Base-by-base conservation (phyloP, 176 grass and related monocot genomes). In the Oryza glumipatula region DNA sequence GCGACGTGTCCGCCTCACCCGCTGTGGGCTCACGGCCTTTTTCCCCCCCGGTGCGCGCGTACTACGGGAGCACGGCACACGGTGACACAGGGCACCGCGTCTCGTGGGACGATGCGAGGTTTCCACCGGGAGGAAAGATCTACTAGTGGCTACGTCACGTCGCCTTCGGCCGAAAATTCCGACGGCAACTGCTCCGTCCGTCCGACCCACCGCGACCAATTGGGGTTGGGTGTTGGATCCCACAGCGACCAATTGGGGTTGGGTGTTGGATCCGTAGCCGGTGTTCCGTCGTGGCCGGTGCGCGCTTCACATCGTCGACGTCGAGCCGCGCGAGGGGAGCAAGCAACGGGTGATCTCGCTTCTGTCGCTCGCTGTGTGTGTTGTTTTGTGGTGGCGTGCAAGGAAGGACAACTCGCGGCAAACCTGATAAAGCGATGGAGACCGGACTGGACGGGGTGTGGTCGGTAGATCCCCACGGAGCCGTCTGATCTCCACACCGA, bases 1-100 rank as follows among this genome's bases (percentile, higher is more conserved):
- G 70, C 36, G 83, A 86, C 79, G 83, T 73, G 88, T 72, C 83
- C 51, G 24, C 58, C 88, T 47, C 83, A 28, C n/a, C 24, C 83
- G 45, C 23, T 80, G 73, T 82, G 72, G 22, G 33, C 30, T 35
- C 74, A 22, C 58, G 2, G 0, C n/a, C n/a, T 23, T 23, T 63
- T 23, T 54, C 1, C 39, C 7, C 7, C 21, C 21, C n/a, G 21
- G 58, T 63, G n/a, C 58, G 58, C 58, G 58, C 58, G 49, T 52
- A 52, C 4, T 52, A 52, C 70, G 30, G 30, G 30, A 32, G 30
- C 30, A 32, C 30, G 30, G 30, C 30, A 32, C 30, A 32, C 30
- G 30, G 30, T 32, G 2, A 32, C 30, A 32, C 30, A 3, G 2
- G 30, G 30, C 30, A 8, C 69, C 58, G 30, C 56, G 32, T 67